Conservation (phyloP, 495 filamentous ascomycete species). For the Neurospora tetrasperma region DNA sequence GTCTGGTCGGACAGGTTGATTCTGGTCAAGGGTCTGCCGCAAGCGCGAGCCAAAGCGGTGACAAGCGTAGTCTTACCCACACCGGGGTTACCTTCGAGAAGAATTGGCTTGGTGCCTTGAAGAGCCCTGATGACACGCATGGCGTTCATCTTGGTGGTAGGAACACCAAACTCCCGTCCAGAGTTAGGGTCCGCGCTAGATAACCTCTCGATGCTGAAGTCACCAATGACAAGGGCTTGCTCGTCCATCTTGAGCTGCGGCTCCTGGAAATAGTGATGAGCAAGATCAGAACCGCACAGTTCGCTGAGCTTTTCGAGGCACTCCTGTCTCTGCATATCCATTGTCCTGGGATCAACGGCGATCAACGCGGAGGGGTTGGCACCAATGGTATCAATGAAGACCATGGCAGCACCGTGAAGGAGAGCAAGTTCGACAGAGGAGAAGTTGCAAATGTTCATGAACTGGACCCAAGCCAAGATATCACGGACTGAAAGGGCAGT, state of each 20-base stretch:
- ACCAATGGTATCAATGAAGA: conserved; percentile 89
- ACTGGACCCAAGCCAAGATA: conserved; percentile 85
- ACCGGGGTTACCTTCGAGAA: conserved; percentile 91
- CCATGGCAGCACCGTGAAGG: conserved; percentile 89
- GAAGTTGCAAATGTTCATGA: conserved; percentile 57
- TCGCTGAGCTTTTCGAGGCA: conserved; percentile 65
- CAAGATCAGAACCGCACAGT: conserved; percentile 53
- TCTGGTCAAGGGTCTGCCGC: conserved; percentile 71
- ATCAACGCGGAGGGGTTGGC: conserved; percentile 85
- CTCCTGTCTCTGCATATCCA: conserved; percentile 48
- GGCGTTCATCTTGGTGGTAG: conserved; percentile 79
- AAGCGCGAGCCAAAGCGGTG: conserved; percentile 65
- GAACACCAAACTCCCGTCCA: conserved; percentile 71
- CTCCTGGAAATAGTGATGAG: conserved; percentile 48
- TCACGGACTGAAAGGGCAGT: conserved; percentile 80
- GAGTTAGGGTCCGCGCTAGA: conserved; percentile 38
- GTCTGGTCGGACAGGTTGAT: conserved; percentile 98
- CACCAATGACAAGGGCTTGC: conserved; percentile 50
- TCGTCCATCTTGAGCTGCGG: conserved; percentile 37
- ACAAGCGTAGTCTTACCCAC: conserved; percentile 96
- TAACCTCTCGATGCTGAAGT: conserved; percentile 54
- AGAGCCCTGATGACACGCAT: conserved; percentile 87
- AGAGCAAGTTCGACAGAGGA: conserved; percentile 31
- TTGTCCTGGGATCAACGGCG: conserved; percentile 49
- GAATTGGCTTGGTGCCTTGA: conserved; percentile 77